A percentile compares a stretch with the other conserved stretches of the same genome.
Conservation (phyloP, 768 basidiomycete genomes). For the Strobilomyces confusus region DNA sequence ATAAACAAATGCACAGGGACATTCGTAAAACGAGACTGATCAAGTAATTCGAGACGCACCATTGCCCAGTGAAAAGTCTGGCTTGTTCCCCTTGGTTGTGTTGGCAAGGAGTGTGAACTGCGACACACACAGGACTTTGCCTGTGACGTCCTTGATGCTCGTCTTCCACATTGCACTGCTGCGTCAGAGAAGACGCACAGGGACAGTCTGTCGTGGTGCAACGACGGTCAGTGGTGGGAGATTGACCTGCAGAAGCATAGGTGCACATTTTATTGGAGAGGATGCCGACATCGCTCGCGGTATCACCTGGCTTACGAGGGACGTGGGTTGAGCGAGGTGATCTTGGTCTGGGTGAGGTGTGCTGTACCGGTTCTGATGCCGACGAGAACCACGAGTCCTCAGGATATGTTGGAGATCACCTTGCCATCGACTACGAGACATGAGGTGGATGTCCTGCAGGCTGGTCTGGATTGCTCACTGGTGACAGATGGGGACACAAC, state of each 20-base stretch:
- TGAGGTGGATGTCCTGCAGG: neutral
- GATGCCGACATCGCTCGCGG: slow-evolving; percentile 60
- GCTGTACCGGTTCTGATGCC: slow-evolving; percentile 75
- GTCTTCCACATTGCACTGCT: slow-evolving; percentile 78
- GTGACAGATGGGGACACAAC: slow-evolving; percentile 79
- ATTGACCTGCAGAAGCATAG: neutral
- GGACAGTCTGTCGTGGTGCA: slow-evolving; percentile 46
- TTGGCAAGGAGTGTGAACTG: slow-evolving; percentile 91
- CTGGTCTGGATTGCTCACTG: slow-evolving; percentile 40
- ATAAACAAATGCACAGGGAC: neutral
- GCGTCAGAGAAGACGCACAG: slow-evolving; percentile 69
- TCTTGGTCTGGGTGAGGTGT: neutral
- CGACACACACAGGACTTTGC: slow-evolving; percentile 90
- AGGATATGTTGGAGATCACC: slow-evolving; percentile 76
- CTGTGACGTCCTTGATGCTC: slow-evolving; percentile 82
- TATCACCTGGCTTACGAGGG: slow-evolving; percentile 66
- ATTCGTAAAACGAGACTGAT: neutral
- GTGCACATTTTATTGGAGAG: slow-evolving; percentile 82
- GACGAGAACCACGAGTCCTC: slow-evolving; percentile 88
- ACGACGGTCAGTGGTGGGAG: neutral
- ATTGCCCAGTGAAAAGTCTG: slow-evolving; percentile 90
- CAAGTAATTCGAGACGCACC: slow-evolving; percentile 41
- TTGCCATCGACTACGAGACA: slow-evolving; percentile 65
- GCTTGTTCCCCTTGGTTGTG: slow-evolving; percentile 83
- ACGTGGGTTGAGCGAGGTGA: slow-evolving; percentile 1